Base-by-base conservation (phyloP, 2,329 filamentous ascomycete species). In the Hypoxylon sp. region DNA sequence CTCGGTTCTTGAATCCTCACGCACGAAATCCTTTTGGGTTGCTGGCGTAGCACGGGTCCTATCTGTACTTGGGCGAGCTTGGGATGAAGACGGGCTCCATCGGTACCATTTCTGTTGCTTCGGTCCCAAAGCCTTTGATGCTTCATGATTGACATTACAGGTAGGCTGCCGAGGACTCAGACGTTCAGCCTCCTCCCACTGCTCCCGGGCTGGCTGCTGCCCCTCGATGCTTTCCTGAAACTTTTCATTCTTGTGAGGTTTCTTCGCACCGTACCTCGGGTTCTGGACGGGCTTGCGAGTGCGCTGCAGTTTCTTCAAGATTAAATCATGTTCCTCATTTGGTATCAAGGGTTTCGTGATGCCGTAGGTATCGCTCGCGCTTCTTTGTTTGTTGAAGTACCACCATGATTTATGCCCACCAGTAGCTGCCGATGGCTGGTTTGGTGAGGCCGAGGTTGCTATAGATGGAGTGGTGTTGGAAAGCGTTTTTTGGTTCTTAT, bases 31-130 rank as follows among this genome's bases (percentile, higher is more conserved):
- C 46, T 20, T 58, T 17, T 47, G 50, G 7, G 34, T 24, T 3
- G 55, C 51, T 20, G 55, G 64, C 10, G 60, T 59, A 26, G 62
- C 59, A 56, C 37, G 56, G 11, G 59, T 61, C 32, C 48, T 54
- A 15, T 51, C 41, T 37, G 56, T 64, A 43, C 60, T 62, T 30
- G 50, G 51, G 6, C 19, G 59, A 24, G 50, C 30, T 26, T 46
- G 59, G n/a, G 62, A 59, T 30, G 64, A 59, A 8, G 62, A 63
- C 24, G 41, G 4, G 41, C 57, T 64, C 20, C 48, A 53, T 47
- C 37, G 56, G 46, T 43, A 57, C 19, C 43, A 32, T 11, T 22
- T 52, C 13, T 37, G 53, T 4, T 46, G 26, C 37, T 53, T 64
- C 28, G 13, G 32, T 30, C 52, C 47, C 20, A 28, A 51, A 32